These are phyloP conservation scores for button mushroom (Agaricus bisporus) DNA, from an alignment of 768 basidiomycete species.

Conservation along the genomic window DNA sequence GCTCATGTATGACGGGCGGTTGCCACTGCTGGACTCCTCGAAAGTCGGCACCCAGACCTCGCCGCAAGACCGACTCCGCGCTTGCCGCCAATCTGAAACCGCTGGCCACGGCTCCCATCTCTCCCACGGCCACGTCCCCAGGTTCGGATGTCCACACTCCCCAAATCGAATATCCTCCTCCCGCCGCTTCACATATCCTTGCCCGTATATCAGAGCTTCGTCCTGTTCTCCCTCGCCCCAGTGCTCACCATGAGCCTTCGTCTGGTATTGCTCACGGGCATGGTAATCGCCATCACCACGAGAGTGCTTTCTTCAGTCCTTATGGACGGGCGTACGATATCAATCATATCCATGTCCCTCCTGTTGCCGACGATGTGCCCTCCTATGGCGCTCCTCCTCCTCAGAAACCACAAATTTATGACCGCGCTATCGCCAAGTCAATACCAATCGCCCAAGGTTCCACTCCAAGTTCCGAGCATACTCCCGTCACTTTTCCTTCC, in stretches of 20 bases:
- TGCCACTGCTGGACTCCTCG: constrained; percentile 59
- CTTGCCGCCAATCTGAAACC: neutral
- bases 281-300: constrained; percentile 42
- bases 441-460: constrained; percentile 13
- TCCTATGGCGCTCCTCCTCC: constrained; percentile 14
- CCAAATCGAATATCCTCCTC: constrained; percentile 11
- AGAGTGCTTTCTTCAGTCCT: constrained; percentile 50
- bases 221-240: constrained; percentile 64
- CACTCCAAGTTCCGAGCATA: neutral
- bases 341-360: constrained; percentile 22
- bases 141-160: neutral
- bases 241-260: constrained; percentile 39
- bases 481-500: constrained; percentile 30
- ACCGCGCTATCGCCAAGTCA: constrained; percentile 17
- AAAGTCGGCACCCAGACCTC: constrained; percentile 30
- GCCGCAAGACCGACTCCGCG: constrained; percentile 16
- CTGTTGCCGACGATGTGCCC: constrained; percentile 15
- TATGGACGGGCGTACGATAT: constrained; percentile 63
- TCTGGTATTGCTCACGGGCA: constrained; percentile 36
- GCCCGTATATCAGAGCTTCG: constrained; percentile 61
- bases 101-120: constrained; percentile 2
- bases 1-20: constrained; percentile 44
- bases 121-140: constrained; percentile 10
- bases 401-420: constrained; percentile 18
- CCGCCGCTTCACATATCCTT: constrained; percentile 41